Conservation (phyloP, 768 basidiomycete genomes). For the Boletus rex-veris region DNA sequence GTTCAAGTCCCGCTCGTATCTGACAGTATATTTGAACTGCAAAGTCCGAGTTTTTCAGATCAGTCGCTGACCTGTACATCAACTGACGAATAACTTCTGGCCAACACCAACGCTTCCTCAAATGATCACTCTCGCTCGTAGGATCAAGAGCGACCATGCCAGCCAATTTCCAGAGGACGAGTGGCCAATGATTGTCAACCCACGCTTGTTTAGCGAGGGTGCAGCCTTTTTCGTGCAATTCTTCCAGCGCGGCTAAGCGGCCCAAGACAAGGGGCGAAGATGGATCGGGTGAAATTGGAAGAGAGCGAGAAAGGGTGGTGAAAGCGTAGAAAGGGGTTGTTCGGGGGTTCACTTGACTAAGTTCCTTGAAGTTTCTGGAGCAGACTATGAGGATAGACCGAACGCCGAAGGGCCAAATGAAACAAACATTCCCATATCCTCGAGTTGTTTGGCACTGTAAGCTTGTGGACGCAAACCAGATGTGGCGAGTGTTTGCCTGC, state of each 20-base stretch:
- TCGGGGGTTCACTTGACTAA: conserved; percentile 52
- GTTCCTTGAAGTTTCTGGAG: conserved; percentile 47
- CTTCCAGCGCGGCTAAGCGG: conserved; percentile 51
- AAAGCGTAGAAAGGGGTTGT: conserved; percentile 62
- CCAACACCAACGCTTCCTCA: conserved; percentile 74
- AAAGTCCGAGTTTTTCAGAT: neutral
- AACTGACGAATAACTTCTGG: conserved; percentile 78
- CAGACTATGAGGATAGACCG: conserved; percentile 2
- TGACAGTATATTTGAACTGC: conserved; percentile 29
- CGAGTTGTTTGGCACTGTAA: conserved; percentile 41
- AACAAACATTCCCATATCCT: conserved; percentile 52
- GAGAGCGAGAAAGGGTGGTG: conserved; percentile 37
- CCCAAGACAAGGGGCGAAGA: conserved; percentile 37
- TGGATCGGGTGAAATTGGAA: conserved; percentile 15
- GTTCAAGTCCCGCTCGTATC: conserved; percentile 87
- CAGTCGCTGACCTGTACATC: conserved; percentile 64
- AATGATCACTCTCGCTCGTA: conserved; percentile 43
- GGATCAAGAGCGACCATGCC: conserved; percentile 79
- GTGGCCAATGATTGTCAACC: conserved; percentile 89
- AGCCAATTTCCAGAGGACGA: conserved; percentile 94
- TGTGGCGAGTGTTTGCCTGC: conserved; percentile 43
- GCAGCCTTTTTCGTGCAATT: conserved; percentile 59
- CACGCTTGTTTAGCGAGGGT: conserved; percentile 67
- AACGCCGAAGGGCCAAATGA: neutral
- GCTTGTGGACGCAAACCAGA: conserved; percentile 52